Evolutionary conservation across 148 eudicot genomes (phyloP).

Genomic region (Rheum nobile): DNA sequence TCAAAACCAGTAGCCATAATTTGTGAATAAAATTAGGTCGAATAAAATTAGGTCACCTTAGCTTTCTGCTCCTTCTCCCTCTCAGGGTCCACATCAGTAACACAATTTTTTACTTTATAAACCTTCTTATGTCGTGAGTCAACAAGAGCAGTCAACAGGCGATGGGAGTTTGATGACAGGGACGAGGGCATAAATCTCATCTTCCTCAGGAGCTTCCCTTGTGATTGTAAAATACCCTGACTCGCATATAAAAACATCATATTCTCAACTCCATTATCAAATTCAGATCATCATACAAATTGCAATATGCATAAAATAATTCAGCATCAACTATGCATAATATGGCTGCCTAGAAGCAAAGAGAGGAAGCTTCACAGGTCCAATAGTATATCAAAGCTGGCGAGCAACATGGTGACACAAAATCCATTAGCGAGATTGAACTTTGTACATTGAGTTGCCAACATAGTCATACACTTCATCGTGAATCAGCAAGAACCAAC

Average conservation of each 20-base stretch:
- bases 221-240: slow-evolving; percentile 94
- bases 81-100: slow-evolving; percentile 98
- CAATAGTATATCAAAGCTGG: not conserved
- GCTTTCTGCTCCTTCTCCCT: slow-evolving; percentile 93
- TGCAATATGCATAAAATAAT: not conserved
- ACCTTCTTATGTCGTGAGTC: slow-evolving; percentile 93
- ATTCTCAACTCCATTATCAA: not conserved
- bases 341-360: not conserved
- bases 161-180: slow-evolving; percentile 81
- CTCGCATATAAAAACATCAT: slow-evolving; percentile 11
- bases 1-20: not conserved
- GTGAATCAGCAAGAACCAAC: not conserved
- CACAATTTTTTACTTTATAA: slow-evolving; percentile 78
- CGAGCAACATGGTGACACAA: not conserved
- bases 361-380: not conserved
- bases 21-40: slow-evolving; percentile 6
- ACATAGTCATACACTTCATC: not conserved
- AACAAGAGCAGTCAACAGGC: slow-evolving; percentile 83
- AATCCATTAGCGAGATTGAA: not conserved
- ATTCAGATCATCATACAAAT: not conserved
- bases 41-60: slow-evolving; percentile 31
- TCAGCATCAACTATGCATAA: not conserved
- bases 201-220: slow-evolving; percentile 70
- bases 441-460: not conserved
- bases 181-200: slow-evolving; percentile 99